A percentile compares a stretch with the other conserved stretches of the same genome.
Evolutionary conservation across 1,284 basidiomycete species (phyloP).

Genomic region (Apiotrichum mycotoxinovorans): DNA sequence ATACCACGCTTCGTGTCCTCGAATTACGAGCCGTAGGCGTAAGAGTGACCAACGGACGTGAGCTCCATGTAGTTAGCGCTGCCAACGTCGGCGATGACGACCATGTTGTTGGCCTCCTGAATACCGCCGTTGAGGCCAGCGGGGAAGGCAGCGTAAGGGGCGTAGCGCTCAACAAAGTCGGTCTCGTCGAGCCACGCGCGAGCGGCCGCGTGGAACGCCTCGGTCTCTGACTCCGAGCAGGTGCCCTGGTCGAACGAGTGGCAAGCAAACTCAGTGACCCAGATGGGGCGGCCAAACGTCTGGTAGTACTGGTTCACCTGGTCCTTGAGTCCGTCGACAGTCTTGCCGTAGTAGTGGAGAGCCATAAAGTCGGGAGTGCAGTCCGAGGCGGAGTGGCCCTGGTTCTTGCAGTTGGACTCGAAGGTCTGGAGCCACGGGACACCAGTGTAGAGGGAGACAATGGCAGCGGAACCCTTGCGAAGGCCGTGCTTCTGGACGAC

Average conservation of each 20-base stretch:
- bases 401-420: slow-evolving; percentile 53
- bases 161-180: slow-evolving; percentile 59
- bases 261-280: slow-evolving; percentile 50
- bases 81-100: no score
- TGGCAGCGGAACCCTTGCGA: slow-evolving; percentile 51
- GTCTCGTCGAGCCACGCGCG: slow-evolving; percentile 59
- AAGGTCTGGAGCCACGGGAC: slow-evolving; percentile 62
- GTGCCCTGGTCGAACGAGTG: slow-evolving; percentile 61
- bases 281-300: slow-evolving; percentile 31
- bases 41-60: neutral
- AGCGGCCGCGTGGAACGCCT: slow-evolving; percentile 58
- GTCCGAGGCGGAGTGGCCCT: slow-evolving; percentile 28
- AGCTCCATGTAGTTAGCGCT: neutral
- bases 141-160: slow-evolving; percentile 58
- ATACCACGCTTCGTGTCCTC: no score
- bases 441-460: slow-evolving; percentile 6
- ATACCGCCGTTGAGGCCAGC: neutral
- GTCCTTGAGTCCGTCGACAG: slow-evolving; percentile 33
- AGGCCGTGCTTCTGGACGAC: neutral
- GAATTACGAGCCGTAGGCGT: neutral
- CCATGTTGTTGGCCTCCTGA: neutral
- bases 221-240: slow-evolving; percentile 53
- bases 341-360: slow-evolving; percentile 48
- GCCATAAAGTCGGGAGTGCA: slow-evolving; percentile 40
- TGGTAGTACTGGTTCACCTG: slow-evolving; percentile 47